Evolutionary conservation across 2,329 filamentous ascomycete genomes (phyloP).

Genomic region (Dactylonectria macrodidyma): DNA sequence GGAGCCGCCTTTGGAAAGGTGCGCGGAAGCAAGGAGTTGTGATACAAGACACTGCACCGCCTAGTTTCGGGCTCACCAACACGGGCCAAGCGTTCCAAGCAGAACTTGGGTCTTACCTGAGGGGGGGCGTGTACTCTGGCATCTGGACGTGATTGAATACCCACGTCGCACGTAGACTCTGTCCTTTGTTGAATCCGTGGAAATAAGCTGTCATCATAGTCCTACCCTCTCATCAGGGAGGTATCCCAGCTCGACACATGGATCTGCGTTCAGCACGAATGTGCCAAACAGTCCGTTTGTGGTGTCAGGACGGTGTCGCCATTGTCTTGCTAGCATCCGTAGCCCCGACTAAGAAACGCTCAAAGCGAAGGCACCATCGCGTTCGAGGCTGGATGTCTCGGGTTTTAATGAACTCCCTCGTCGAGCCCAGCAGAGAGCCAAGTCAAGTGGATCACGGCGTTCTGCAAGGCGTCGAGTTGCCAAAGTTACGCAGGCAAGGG

Average conservation of each 20-base stretch:
- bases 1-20: conserved; percentile 43
- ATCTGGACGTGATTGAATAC: neutral
- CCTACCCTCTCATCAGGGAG: neutral
- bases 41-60: conserved; percentile 38
- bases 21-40: conserved; percentile 47
- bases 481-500: conserved; percentile 42
- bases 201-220: neutral
- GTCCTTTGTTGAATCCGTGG: neutral
- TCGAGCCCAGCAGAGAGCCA: conserved; percentile 9
- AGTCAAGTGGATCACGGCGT: conserved; percentile 34
- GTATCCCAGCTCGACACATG: neutral
- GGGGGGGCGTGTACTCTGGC: neutral
- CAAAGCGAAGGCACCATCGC: conserved; percentile 4
- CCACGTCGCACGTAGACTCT: conserved; percentile 11
- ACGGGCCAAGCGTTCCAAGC: neutral
- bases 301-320: conserved; percentile 9
- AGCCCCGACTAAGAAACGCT: conserved; percentile 8
- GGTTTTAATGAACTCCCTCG: conserved; percentile 23
- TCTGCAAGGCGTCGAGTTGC: conserved; percentile 43
- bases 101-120: too few species aligned
- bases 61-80: conserved; percentile 6
- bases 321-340: conserved; percentile 12
- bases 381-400: conserved; percentile 39
- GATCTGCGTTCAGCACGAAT: neutral
- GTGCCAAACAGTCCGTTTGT: neutral